Percentiles rank a stretch among this genome's conserved stretches.
Evolutionary conservation across 176 grass and related monocot genomes (phyloP).

Genomic region (Musa itinerans): DNA sequence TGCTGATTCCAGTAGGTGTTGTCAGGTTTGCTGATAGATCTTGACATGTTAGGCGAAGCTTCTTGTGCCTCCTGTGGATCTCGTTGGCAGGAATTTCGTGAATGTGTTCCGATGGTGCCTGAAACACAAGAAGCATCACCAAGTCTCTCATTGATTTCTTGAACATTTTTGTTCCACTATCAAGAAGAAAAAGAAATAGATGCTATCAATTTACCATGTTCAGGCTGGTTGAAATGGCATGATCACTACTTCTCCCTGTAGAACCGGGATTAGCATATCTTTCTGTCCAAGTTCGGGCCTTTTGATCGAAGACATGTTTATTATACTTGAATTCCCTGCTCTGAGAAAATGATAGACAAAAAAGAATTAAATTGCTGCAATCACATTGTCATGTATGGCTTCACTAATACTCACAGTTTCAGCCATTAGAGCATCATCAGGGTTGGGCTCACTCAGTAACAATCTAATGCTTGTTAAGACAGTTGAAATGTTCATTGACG

Average conservation of each 20-base stretch:
- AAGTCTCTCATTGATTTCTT: neutral
- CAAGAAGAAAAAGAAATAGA: neutral
- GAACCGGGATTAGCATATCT: conserved; percentile 53
- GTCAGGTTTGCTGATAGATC: conserved; percentile 43
- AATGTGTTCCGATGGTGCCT: neutral
- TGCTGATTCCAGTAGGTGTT: conserved; percentile 32
- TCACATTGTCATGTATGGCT: neutral
- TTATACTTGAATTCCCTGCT: conserved; percentile 91
- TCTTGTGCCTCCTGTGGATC: conserved; percentile 10
- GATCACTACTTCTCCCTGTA: conserved; percentile 18
- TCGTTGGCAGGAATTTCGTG: neutral
- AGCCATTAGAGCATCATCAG: conserved; percentile 86
- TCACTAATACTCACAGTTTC: conserved; percentile 62
- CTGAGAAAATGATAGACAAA: conserved; percentile 30
- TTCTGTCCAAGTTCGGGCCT: conserved; percentile 58
- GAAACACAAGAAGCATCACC: neutral
- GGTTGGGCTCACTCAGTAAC: conserved; percentile 39
- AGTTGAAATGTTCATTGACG: conserved; percentile 77
- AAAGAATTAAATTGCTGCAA: conserved; percentile 22
- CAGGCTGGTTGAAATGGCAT: neutral
- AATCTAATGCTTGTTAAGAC: conserved; percentile 68
- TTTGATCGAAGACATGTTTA: conserved; percentile 63
- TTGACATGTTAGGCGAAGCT: conserved; percentile 34
- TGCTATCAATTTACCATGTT: conserved; percentile 8
- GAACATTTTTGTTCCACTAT: neutral